Evolutionary conservation across 257 asterid species (phyloP).

Genomic region (Striga asiatica): DNA sequence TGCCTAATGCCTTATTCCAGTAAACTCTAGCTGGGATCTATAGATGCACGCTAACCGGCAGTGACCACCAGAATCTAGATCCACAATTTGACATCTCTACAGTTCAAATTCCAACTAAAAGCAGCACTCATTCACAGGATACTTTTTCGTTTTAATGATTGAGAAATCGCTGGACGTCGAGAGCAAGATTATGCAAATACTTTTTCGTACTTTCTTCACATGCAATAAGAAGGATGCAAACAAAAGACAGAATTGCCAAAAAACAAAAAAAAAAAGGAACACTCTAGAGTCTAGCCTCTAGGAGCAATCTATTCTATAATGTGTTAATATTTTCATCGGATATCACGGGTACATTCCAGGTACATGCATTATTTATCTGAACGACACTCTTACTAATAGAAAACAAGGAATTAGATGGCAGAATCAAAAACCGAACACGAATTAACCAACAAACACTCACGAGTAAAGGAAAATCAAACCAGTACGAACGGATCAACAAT

Average conservation of each 20-base stretch:
- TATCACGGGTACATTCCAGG: too few relatives aligned
- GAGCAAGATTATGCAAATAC: not conserved
- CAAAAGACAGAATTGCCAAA: not conserved
- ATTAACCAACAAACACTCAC: not conserved
- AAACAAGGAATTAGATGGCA: not conserved
- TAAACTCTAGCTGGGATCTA: too few relatives aligned
- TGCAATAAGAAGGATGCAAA: slow-evolving; percentile 4
- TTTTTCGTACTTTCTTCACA: slow-evolving; percentile 11
- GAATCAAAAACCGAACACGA: not conserved
- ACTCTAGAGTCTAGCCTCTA: not conserved
- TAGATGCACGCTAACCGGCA: not conserved
- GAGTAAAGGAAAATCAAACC: not conserved
- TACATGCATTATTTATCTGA: not conserved
- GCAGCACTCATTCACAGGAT: not conserved
- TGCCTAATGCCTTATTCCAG: too few relatives aligned
- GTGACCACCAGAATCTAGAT: not conserved
- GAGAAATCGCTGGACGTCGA: not conserved
- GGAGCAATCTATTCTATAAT: slow-evolving; percentile 8
- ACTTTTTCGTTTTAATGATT: too few relatives aligned
- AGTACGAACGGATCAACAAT: not conserved
- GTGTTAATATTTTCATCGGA: too few relatives aligned
- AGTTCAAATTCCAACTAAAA: not conserved
- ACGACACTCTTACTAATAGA: not conserved
- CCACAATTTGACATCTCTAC: not conserved
- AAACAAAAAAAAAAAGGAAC: not conserved